Evolutionary conservation across 2,329 filamentous ascomycete species (phyloP).

Genomic region (Chaetomiaceae sp.): DNA sequence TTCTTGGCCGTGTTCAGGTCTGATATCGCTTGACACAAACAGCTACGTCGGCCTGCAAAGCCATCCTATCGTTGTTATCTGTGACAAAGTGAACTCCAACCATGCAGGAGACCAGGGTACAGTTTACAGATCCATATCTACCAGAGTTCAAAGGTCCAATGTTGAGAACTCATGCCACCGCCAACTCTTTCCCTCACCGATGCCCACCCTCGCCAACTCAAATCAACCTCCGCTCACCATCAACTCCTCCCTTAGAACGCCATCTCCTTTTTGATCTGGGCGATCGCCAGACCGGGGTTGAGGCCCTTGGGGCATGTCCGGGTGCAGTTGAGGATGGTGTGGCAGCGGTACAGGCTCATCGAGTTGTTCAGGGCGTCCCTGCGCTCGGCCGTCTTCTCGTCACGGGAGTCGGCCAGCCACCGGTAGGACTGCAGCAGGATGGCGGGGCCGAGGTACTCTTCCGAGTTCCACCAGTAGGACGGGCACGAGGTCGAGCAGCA

Average conservation of each 20-base stretch:
- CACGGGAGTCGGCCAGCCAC: constrained; percentile 92
- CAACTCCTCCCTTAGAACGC: constrained; percentile 41
- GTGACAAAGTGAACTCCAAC: constrained; percentile 31
- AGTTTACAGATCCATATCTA: constrained; percentile 26
- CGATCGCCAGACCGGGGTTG: constrained; percentile 92
- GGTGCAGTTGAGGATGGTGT: constrained; percentile 99
- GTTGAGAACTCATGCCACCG: constrained; percentile 5
- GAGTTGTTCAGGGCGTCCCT: constrained; percentile 93
- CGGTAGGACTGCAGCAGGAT: constrained; percentile 96
- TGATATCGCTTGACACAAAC: background rate
- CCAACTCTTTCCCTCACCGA: constrained; percentile 9
- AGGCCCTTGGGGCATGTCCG: constrained; percentile 96
- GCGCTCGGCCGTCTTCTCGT: constrained; percentile 81
- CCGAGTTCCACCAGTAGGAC: constrained; percentile 99
- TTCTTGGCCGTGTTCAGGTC: background rate
- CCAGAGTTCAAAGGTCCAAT: constrained; percentile 10
- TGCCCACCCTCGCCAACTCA: background rate
- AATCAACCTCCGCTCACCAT: background rate
- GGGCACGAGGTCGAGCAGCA: constrained; percentile 99
- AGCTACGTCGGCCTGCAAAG: constrained; percentile 1
- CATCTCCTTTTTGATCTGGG: constrained; percentile 98
- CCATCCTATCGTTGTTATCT: constrained; percentile 18
- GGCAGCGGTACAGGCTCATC: constrained; percentile 98
- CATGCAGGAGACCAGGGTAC: constrained; percentile 28
- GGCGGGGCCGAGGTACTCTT: constrained; percentile 96